A percentile compares a stretch with the other conserved stretches of the same genome.
Conservation (phyloP, 2,329 filamentous ascomycete genomes). For the Tolypocladium album region DNA sequence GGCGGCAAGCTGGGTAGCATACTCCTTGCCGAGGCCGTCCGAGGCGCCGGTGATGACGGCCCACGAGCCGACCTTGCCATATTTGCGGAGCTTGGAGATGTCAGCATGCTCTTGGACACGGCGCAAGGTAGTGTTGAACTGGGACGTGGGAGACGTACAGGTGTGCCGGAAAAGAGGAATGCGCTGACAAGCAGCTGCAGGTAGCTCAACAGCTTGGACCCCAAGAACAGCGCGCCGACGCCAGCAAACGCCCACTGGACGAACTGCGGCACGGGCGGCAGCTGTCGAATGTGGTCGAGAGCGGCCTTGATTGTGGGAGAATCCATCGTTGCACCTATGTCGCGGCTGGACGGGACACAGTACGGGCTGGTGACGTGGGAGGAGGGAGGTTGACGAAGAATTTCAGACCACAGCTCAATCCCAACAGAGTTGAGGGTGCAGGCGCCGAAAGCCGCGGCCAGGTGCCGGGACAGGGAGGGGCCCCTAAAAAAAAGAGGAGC, state of each 20-base stretch:
- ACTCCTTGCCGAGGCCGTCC: conserved; percentile 95
- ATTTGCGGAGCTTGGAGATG: conserved; percentile 61
- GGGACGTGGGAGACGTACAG: conserved; percentile 31
- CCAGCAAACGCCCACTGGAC: conserved; percentile 36
- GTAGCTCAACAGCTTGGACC: conserved; percentile 45
- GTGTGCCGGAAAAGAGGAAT: conserved; percentile 56
- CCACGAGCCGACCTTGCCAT: conserved; percentile 88
- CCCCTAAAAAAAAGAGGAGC: not conserved
- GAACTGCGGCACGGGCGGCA: conserved; percentile 27
- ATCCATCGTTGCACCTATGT: not conserved
- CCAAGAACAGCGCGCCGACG: conserved; percentile 49
- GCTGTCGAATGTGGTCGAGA: conserved; percentile 13
- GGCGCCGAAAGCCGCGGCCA: not conserved
- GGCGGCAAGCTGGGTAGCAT: conserved; percentile 75
- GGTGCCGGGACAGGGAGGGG: not conserved
- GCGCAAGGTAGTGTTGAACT: not conserved
- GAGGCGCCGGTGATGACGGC: conserved; percentile 90
- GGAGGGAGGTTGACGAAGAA: not conserved
- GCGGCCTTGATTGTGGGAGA: conserved; percentile 15
- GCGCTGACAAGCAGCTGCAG: conserved; percentile 52
- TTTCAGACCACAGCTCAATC: not conserved
- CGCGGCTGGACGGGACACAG: not conserved
- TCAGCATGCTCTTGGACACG: conserved; percentile 2
- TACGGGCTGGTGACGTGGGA: not conserved
- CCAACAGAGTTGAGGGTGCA: not conserved